Conservation (phyloP, 768 basidiomycete genomes). For the Leccinum aurantiacum region DNA sequence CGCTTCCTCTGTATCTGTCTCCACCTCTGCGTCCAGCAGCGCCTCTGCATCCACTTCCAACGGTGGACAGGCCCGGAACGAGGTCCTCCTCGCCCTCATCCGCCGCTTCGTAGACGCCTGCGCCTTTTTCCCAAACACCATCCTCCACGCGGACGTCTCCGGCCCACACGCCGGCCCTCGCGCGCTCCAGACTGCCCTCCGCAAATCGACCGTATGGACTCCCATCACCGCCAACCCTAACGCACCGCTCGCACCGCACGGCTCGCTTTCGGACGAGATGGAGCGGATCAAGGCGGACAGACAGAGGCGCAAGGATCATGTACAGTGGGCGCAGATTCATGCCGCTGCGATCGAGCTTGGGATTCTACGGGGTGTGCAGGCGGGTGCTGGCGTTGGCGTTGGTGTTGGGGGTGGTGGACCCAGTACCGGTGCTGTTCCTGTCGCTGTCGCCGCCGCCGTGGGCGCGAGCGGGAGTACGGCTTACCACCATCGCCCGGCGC, state of each 20-base stretch:
- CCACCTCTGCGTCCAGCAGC: constrained; percentile 36
- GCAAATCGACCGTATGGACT: constrained; percentile 56
- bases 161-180: constrained; percentile 57
- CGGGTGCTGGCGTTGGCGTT: not conserved
- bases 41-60: constrained; percentile 24
- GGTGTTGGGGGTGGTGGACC: too few relatives aligned
- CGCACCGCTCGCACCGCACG: not conserved
- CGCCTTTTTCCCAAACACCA: constrained; percentile 45
- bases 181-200: constrained; percentile 58
- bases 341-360: constrained; percentile 62
- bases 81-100: constrained; percentile 28
- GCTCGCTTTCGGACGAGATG: constrained; percentile 57
- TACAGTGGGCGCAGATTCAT: constrained; percentile 67
- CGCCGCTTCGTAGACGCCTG: constrained; percentile 55
- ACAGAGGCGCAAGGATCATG: constrained; percentile 60
- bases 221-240: constrained; percentile 23
- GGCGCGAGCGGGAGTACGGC: constrained; percentile 22
- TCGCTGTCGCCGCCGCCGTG: not conserved
- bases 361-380: constrained; percentile 36
- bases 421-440: too few relatives aligned
- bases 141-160: constrained; percentile 54
- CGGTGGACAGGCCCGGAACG: constrained; percentile 6
- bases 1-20: constrained; percentile 26
- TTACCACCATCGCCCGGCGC: constrained; percentile 30
- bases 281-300: constrained; percentile 60